Base-by-base conservation (phyloP, 2,329 filamentous ascomycete genomes). In the Trichoderma hamatum region DNA sequence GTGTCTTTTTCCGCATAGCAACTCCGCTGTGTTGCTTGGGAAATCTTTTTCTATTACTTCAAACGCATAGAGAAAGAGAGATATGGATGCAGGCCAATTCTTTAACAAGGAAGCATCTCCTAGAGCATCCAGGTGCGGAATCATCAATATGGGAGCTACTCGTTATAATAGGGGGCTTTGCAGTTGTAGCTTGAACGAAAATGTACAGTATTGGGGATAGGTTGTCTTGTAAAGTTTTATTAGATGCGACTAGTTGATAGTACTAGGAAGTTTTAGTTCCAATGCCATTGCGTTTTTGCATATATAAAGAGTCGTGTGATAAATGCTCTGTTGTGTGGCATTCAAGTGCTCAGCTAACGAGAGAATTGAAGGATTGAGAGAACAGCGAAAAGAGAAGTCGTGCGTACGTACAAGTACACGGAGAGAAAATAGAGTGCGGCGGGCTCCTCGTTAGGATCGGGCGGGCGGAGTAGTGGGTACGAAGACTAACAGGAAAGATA, bases 21-120 rank as follows among this genome's bases (percentile, higher is more conserved):
- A 58, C 24, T 58, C 63, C 51, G 16, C 7, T 66, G n/a, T 58
- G 10, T 73, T n/a, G 70, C 72, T 19, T 58, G 58, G 3, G 75
- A 71, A 55, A n/a, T 74, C 9, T 72, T 73, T 6, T 55, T 69
- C 13, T 64, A 36, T 65, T 43, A 4, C 7, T 66, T n/a, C 34
- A 54, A 13, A 26, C 56, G 11, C n/a, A 61, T 1, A 49, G 58
- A 7, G 76, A 80, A 66, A 71, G 73, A 61, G 7, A 71, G 3
- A 71, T 78, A 13, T 81, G 78, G 79, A 26, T 74, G 13, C 60
- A 70, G 43, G 78, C 74, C 6, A 80, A 81, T 59, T 72, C 72
- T 19, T 36, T 74, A 43, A 78, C 78, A n/a, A 72, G 74, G 67
- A 67, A 58, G n/a, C 74, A 78, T 36, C 71, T 79, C 70, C 61